Conservation (phyloP, 2,329 filamentous ascomycete species). For the Sclerotinia sclerotiorum region DNA sequence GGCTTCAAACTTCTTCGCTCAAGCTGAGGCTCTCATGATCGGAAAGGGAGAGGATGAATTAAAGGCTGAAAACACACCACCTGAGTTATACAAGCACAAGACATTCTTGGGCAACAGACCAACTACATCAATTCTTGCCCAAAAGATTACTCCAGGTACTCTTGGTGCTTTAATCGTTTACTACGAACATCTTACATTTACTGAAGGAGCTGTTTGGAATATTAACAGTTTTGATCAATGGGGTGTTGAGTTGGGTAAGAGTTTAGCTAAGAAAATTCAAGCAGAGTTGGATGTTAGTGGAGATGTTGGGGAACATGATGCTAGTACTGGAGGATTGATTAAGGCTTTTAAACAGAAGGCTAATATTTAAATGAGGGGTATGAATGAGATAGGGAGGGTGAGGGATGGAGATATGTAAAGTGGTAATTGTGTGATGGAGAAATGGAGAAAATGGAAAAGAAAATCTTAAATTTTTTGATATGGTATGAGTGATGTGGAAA, state of each 20-base stretch:
- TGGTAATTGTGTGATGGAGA: constrained; percentile 7
- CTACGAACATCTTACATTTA: constrained; percentile 98
- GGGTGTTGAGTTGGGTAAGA: constrained; percentile 98
- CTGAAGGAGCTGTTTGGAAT: constrained; percentile 97
- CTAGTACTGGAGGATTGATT: constrained; percentile 85
- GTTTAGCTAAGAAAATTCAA: constrained; percentile 88
- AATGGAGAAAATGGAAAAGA: background rate
- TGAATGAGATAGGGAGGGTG: background rate
- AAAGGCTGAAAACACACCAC: constrained; percentile 69
- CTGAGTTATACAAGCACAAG: constrained; percentile 91
- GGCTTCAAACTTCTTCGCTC: constrained; percentile 87
- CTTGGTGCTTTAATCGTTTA: constrained; percentile 95
- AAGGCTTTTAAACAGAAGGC: constrained; percentile 79
- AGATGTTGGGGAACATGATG: constrained; percentile 73
- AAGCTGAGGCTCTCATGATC: constrained; percentile 87
- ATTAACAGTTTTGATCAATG: constrained; percentile 99
- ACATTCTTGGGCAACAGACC: constrained; percentile 97
- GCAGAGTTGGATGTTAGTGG: constrained; percentile 79
- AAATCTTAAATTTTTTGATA: background rate
- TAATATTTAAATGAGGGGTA: constrained; percentile 21
- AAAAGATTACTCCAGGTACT: constrained; percentile 90
- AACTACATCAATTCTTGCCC: constrained; percentile 87
- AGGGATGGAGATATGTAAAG: background rate
- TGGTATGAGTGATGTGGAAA: constrained; percentile 1
- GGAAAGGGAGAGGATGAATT: constrained; percentile 82